Percentiles rank a stretch among this genome's conserved stretches.
Evolutionary conservation across 805 yeast species (phyloP).

Genomic region (Cyberlindnera sargentensis): DNA sequence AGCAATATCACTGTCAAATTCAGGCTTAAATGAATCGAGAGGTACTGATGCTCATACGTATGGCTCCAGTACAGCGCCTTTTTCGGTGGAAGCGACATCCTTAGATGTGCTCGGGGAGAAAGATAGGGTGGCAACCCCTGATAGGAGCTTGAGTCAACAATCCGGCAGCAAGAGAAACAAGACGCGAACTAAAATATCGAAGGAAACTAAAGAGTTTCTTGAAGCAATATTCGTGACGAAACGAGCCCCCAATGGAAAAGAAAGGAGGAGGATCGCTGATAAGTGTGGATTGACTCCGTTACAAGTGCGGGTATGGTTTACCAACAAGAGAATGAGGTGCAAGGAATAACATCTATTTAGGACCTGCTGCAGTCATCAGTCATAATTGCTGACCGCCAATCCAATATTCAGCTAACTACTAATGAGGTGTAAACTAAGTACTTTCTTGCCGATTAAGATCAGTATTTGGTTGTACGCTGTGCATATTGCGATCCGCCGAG

Average conservation of each 20-base stretch:
- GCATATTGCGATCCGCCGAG: no score
- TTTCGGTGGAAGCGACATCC: no score
- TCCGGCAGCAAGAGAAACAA: neutral
- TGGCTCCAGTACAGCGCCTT: no score
- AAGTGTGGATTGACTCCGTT: slow-evolving; percentile 21
- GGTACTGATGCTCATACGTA: no score
- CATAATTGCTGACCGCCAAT: no score
- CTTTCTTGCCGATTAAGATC: no score
- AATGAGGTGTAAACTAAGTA: no score
- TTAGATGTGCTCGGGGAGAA: neutral
- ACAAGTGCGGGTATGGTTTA: slow-evolving; percentile 30
- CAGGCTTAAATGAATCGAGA: no score
- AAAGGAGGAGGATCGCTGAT: slow-evolving; percentile 23
- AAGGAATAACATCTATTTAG: slow-evolving; percentile 1
- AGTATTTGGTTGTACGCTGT: no score
- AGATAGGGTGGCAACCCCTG: neutral
- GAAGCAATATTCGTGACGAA: slow-evolving; percentile 17
- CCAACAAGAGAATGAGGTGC: slow-evolving; percentile 25
- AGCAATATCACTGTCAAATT: no score
- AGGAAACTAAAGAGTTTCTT: slow-evolving; percentile 8
- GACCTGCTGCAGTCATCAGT: neutral
- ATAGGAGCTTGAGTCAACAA: no score
- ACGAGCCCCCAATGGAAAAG: slow-evolving; percentile 24
- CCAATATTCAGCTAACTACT: no score
- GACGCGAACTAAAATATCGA: slow-evolving; percentile 7